Evolutionary conservation across 2,329 filamentous ascomycete species (phyloP), one percentile per base, ranked within the genome.

Genomic region (Colletotrichum gigasporum): DNA sequence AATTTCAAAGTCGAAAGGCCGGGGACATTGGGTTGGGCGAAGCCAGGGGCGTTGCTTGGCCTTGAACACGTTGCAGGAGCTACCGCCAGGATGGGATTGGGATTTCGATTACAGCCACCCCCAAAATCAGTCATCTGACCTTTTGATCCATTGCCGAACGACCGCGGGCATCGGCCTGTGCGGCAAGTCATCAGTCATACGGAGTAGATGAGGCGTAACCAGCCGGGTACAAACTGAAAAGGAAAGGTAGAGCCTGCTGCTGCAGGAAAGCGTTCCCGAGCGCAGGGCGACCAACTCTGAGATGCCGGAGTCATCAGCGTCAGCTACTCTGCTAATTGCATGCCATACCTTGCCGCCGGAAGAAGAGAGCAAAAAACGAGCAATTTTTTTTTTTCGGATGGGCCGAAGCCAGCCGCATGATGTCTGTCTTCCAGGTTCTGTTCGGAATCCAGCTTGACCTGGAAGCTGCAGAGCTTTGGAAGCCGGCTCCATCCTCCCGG

Each of bases 81-180:
- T 22, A 32, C 45, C 16, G 28, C 22, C 22, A 22, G 48, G 32
- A 24, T 26, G 24, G 51, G 41, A 42, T 20, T 35, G 28, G 45
- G 35, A 42, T 32, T 35, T 37, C 28, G 34, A 34, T 47, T 63
- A 26, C 26, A 47, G 56, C 41, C 47, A 48, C 48, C 20, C 61
- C 48, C 61, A 48, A 45, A n/a, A 41, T 20, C 30, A 28, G 48
- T 64, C 61, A 48, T 64, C 61, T 61, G 61, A 61, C 56, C 61
- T 61, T 26, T 39, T 37, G n/a, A 10, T n/a, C 16, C n/a, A 30
- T 54, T 16, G 20, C 26, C 34, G 26, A 60, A 60, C 41, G 47
- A 58, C 10, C n/a, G 32, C 35, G 39, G 44, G 12, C 32, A 4
- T 37, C 45, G 26, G 47, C 55, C 47, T 60, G 39, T 39, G 56